Evolutionary conservation across 1,139 yeast species (phyloP).

Genomic region (Yamadazyma atmosphaerica): DNA sequence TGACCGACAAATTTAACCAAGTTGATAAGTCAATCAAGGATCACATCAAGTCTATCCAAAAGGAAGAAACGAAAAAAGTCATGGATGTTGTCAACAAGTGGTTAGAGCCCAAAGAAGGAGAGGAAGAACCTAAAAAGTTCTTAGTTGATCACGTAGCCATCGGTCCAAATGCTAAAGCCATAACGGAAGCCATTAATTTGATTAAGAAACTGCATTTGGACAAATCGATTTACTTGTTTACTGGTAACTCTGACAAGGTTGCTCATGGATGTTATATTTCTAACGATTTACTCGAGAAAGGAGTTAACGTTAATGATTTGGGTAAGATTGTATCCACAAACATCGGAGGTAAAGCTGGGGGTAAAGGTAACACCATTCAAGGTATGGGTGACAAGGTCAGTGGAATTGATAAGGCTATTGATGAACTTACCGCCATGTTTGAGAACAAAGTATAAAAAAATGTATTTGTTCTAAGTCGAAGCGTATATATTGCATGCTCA

Average conservation of each 20-base stretch:
- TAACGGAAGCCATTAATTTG: constrained; percentile 86
- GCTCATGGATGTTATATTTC: constrained; percentile 95
- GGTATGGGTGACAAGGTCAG: constrained; percentile 90
- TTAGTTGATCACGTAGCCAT: constrained; percentile 70
- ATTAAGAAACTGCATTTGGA: constrained; percentile 76
- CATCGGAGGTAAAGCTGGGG: constrained; percentile 98
- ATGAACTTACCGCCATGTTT: constrained; percentile 61
- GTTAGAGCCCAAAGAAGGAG: constrained; percentile 46
- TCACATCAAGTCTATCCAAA: constrained; percentile 81
- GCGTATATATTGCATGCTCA: too few relatives aligned
- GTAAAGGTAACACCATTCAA: constrained; percentile 94
- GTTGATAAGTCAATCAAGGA: constrained; percentile 88
- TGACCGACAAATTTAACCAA: constrained; percentile 71
- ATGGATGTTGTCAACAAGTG: constrained; percentile 75
- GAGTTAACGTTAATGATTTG: constrained; percentile 73
- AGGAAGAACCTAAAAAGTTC: constrained; percentile 45
- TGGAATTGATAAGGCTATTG: constrained; percentile 71
- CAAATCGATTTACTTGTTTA: constrained; percentile 78
- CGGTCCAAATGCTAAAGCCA: constrained; percentile 87
- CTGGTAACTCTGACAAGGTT: constrained; percentile 75
- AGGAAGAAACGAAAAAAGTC: constrained; percentile 82
- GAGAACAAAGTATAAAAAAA: constrained; percentile 51
- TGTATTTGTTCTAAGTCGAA: too few relatives aligned
- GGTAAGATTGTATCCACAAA: constrained; percentile 68
- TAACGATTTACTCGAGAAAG: constrained; percentile 67